Base-by-base conservation (phyloP, 768 basidiomycete species). In the Trametes punicea region DNA sequence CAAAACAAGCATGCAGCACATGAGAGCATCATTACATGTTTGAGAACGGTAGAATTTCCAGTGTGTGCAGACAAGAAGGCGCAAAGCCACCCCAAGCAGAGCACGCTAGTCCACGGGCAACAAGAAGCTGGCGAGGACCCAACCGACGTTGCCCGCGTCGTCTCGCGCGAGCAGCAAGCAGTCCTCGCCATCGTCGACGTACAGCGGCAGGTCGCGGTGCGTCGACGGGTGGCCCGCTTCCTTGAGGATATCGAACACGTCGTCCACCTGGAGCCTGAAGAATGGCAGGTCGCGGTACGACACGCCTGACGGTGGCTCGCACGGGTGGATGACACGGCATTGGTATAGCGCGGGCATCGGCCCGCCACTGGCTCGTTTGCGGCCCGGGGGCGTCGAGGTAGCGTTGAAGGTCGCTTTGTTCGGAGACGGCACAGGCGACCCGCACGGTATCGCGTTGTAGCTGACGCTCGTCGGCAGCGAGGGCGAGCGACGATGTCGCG, bases 71-170 rank as follows among this genome's bases (percentile, higher is more conserved):
- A 31, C 15, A 10, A 16, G 40, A 53, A n/a, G 15, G 46, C 34
- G 41, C 31, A 55, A 38, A 57, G 46, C 15, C n/a, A n/a, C n/a
- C n/a, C n/a, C n/a, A n/a, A n/a, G 39, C 29, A 56, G 42, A 51
- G 6, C 3, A 30, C n/a, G 51, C 52, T 59, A 72, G 59, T 76
- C 78, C 55, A 84, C 64, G 8, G 87, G 87, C 25, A 85, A 76
- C 67, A 92, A 69, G 70, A 90, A 93, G 67, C 90, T 91, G 31
- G 90, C 90, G 59, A 93, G 68, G 3, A 85, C 85, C 90, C 90
- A 92, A 0, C 90, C 90, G 16, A 91, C 77, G 9, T 78, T 74
- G 10, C 81, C 79, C 4, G 59, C 52, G 30, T 64, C 68, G 67
- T 86, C 81, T 39, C 88, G 74, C 59, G 85, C 88, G 23, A 92